These are phyloP conservation scores for Linum trigynum DNA, from an alignment of 345 rosid genomes.

Conservation along the genomic window DNA sequence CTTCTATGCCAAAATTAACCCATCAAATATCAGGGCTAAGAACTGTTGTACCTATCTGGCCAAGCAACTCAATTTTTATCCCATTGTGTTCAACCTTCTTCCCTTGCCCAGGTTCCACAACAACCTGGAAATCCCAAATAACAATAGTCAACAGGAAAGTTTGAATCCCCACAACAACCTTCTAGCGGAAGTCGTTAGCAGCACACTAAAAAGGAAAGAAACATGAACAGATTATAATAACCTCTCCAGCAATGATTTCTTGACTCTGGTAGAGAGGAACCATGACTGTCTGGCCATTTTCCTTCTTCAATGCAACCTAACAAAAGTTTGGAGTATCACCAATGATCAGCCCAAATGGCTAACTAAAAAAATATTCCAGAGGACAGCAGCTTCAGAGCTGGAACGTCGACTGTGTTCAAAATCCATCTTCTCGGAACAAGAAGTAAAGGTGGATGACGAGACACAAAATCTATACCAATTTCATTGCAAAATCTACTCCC, in stretches of 20 bases:
- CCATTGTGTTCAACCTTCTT: conserved; percentile 7
- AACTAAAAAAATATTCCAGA: too few relatives aligned
- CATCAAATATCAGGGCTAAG: not conserved
- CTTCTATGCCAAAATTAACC: too few relatives aligned
- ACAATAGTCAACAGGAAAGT: not conserved
- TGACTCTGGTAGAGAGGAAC: conserved; percentile 51
- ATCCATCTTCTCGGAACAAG: too few relatives aligned
- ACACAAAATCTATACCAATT: not conserved
- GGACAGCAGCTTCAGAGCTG: too few relatives aligned
- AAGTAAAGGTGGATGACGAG: too few relatives aligned
- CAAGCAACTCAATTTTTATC: conserved; percentile 4
- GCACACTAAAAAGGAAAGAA: not conserved
- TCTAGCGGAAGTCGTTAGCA: not conserved
- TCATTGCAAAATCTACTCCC: not conserved
- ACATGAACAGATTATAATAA: conserved; percentile 10
- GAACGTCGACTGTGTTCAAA: too few relatives aligned
- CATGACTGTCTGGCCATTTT: conserved; percentile 40
- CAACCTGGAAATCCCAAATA: not conserved
- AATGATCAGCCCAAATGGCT: too few relatives aligned
- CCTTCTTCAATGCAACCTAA: conserved; percentile 46
- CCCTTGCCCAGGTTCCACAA: conserved; percentile 3
- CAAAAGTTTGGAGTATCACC: too few relatives aligned
- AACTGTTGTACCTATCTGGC: not conserved
- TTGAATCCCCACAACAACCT: not conserved
- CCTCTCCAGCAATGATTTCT: conserved; percentile 49